Conservation (phyloP, 2,329 filamentous ascomycete species). For the Fusarium neocosmosporiellum region DNA sequence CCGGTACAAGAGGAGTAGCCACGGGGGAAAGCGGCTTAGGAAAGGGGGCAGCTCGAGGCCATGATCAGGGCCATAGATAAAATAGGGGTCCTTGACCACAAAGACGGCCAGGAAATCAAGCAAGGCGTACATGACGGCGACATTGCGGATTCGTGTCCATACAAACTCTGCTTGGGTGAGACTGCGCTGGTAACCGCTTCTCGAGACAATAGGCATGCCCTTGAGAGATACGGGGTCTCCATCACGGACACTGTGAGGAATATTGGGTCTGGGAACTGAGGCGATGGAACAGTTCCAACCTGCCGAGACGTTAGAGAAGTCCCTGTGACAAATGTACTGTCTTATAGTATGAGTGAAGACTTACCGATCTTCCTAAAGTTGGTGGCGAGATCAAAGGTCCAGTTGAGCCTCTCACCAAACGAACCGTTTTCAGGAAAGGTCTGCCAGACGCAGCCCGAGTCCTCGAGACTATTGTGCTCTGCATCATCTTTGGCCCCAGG, state of each 20-base stretch:
- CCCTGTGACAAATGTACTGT: background rate
- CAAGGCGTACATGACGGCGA: constrained; percentile 70
- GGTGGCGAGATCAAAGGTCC: constrained; percentile 65
- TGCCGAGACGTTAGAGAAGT: constrained; percentile 31
- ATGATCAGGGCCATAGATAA: constrained; percentile 64
- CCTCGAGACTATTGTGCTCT: constrained; percentile 28
- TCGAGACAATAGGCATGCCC: constrained; percentile 55
- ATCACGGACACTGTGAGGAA: constrained; percentile 47
- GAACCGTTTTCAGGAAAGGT: constrained; percentile 63
- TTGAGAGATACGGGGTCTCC: constrained; percentile 55
- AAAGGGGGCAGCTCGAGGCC: constrained; percentile 53
- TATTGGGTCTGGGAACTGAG: constrained; percentile 59
- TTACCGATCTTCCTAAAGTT: constrained; percentile 67
- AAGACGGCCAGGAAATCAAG: constrained; percentile 77
- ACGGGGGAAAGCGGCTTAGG: constrained; percentile 54
- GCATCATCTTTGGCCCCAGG: background rate
- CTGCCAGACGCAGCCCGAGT: constrained; percentile 69
- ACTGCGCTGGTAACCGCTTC: constrained; percentile 59
- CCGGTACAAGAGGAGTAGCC: constrained; percentile 66
- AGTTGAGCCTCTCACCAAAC: constrained; percentile 62
- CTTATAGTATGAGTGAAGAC: constrained; percentile 20
- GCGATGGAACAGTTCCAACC: constrained; percentile 69
- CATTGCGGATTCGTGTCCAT: constrained; percentile 54
- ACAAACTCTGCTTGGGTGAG: constrained; percentile 59
- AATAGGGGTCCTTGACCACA: constrained; percentile 84